These are phyloP conservation scores for Cystofilobasidium macerans DNA, from an alignment of 768 basidiomycete species.

Conservation along the genomic window DNA sequence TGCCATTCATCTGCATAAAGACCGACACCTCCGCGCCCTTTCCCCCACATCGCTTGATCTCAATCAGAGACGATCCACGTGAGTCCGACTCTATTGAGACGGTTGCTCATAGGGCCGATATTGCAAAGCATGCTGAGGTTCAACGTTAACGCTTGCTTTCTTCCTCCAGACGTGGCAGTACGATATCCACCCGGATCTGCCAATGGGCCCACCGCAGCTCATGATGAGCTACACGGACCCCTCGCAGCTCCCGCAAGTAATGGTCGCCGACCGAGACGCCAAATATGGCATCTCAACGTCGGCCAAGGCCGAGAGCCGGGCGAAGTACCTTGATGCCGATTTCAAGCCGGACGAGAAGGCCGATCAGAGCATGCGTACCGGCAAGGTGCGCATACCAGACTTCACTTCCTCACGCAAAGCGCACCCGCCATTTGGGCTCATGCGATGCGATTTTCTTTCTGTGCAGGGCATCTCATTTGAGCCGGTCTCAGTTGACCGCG, in stretches of 20 bases:
- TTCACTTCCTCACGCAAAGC: no score
- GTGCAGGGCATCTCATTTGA: neutral
- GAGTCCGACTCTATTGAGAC: no score
- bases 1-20: no score
- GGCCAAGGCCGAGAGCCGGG: conserved; percentile 38
- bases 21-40: no score
- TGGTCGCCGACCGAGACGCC: conserved; percentile 38
- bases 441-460: no score
- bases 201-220: conserved; percentile 44
- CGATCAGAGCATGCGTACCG: conserved; percentile 12
- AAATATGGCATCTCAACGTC: conserved; percentile 37
- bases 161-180: conserved; percentile 30
- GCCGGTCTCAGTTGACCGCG: neutral
- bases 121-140: no score
- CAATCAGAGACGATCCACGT: conserved; percentile 39
- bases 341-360: neutral
- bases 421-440: no score
- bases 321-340: neutral
- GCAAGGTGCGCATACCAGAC: no score
- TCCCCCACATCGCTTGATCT: no score
- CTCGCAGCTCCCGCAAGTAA: no score
- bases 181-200: conserved; percentile 42
- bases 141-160: neutral
- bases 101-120: no score
- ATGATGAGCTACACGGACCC: conserved; percentile 45